phyloP scores from a whole-genome alignment of 1,284 basidiomycete species.

The Sanghuangporus weigelae region DNA sequence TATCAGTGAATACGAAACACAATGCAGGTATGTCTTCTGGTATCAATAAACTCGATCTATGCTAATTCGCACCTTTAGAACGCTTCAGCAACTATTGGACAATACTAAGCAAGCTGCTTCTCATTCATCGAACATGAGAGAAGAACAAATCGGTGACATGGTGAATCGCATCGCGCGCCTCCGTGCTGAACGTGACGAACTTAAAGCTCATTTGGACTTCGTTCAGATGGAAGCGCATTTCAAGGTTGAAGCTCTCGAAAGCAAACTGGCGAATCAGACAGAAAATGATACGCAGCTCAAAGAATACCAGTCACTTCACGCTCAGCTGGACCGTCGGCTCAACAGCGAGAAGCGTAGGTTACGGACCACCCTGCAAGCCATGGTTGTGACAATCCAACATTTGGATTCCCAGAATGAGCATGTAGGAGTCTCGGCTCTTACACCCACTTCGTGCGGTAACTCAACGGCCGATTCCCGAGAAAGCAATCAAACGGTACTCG shows the following conservation, averaged over 20 bases:
- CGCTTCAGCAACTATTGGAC: slow-evolving; percentile 22
- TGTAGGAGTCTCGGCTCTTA: not conserved
- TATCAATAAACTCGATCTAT: not conserved
- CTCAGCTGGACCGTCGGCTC: not conserved
- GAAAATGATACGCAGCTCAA: slow-evolving; percentile 11
- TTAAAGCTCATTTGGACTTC: slow-evolving; percentile 66
- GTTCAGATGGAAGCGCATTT: slow-evolving; percentile 67
- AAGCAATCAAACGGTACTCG: not conserved
- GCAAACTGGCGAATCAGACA: slow-evolving; percentile 32
- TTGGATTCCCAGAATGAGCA: slow-evolving; percentile 2
- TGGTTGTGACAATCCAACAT: slow-evolving; percentile 3
- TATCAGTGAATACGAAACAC: slow-evolving; percentile 24
- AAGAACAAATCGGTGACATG: slow-evolving; percentile 44
- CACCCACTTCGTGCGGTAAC: not conserved
- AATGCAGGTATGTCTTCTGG: slow-evolving; percentile 19
- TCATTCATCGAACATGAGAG: slow-evolving; percentile 20
- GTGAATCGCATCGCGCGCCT: slow-evolving; percentile 60
- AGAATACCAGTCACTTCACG: not conserved
- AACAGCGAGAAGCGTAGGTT: not conserved
- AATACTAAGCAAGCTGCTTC: not conserved
- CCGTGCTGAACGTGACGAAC: slow-evolving; percentile 62
- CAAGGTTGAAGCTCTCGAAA: slow-evolving; percentile 54
- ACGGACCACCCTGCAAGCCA: not conserved
- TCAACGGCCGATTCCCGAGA: not conserved
- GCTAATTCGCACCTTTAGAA: slow-evolving; percentile 16